Conservation (phyloP, 2,329 filamentous ascomycete species). For the Coniochaeta ligniaria region DNA sequence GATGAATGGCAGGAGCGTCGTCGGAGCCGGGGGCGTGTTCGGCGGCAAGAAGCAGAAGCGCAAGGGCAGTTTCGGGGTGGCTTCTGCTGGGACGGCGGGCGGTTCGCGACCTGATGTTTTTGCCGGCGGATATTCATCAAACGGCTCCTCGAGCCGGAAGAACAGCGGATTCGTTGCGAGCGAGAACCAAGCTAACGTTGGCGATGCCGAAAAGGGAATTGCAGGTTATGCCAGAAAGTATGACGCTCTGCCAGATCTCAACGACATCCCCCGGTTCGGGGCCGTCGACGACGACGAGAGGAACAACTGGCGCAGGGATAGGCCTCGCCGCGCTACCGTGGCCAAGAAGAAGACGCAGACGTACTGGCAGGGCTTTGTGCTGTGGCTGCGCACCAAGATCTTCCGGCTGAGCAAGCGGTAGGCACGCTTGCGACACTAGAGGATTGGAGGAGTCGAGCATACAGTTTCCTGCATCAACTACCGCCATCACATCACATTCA, state of each 20-base stretch:
- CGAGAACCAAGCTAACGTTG: slow-evolving; percentile 5
- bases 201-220: slow-evolving; percentile 30
- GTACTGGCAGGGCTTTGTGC: slow-evolving; percentile 55
- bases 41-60: slow-evolving; percentile 1
- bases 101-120: neutral
- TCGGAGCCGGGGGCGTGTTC: neutral
- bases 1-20: neutral
- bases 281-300: neutral
- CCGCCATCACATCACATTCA: neutral
- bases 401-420: neutral
- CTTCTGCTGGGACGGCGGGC: neutral
- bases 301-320: slow-evolving; percentile 25
- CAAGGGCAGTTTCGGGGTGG: neutral
- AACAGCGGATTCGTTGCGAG: slow-evolving; percentile 2
- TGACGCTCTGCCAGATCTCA: slow-evolving; percentile 28
- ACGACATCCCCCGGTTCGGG: slow-evolving; percentile 19
- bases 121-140: neutral
- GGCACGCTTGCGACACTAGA: neutral
- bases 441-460: neutral
- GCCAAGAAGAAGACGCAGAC: slow-evolving; percentile 55
- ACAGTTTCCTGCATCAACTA: neutral
- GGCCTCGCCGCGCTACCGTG: slow-evolving; percentile 31
- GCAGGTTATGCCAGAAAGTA: slow-evolving; percentile 38
- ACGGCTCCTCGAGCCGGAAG: slow-evolving; percentile 1
- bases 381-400: slow-evolving; percentile 56